Base-by-base conservation (phyloP, 495 filamentous ascomycete species). In the Entonaema liquescens region DNA sequence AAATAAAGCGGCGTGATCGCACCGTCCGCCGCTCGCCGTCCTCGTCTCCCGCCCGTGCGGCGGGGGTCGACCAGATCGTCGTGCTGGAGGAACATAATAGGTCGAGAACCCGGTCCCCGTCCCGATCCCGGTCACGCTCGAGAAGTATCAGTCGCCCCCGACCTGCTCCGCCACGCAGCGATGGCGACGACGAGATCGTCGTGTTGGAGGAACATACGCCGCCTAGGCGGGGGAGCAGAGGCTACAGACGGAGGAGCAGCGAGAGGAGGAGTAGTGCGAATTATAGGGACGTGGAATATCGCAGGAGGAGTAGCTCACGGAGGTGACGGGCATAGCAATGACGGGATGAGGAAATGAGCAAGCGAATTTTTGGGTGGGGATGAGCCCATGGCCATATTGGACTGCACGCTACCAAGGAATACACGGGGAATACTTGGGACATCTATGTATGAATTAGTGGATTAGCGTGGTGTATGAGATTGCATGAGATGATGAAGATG, bases 151-250 rank as follows among this genome's bases (percentile, higher is more conserved):
- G 67, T 19, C 70, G 54, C 35, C 62, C 62, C 0, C 62, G 49
- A 21, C 69, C 63, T 23, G 7, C 9, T 11, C 65, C 58, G 33
- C 55, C 65, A n/a, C 49, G 23, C 2, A 17, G 50, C 6, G 67
- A 74, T 17, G 68, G 66, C 17, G 79, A 79, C 29, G 80, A 79
- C 19, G 81, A 84, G 72, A 78, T 84, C 25, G 76, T 85, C n/a
- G 77, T 85, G 23, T 75, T 83, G 50, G 83, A 85, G 68, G 82
- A 84, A 67, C 74, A 80, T 17, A 74, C 67, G 2, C 78, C 80
- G 55, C 72, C 79, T 26, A 58, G 76, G 47, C 67, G 76, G 29
- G 66, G 67, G 38, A 77, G 77, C 23, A 77, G 74, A 42, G 33
- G 74, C 35, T 72, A 78, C 35, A 70, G 77, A 15, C 68, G 77